Conservation (phyloP, 306 rosid species). For the Pachyrhizus erosus region DNA sequence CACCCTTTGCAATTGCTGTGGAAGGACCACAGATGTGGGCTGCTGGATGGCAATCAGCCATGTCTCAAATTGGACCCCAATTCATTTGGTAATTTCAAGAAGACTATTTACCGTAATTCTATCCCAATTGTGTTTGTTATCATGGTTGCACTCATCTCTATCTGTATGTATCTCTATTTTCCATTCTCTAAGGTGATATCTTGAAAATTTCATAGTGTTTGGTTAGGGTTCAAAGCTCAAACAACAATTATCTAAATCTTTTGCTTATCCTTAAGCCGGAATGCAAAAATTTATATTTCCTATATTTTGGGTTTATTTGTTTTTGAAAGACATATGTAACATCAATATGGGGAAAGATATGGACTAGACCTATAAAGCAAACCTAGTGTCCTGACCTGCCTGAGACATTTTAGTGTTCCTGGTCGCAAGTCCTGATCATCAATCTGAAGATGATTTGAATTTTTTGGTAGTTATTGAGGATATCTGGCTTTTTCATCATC, state of each 20-base stretch:
- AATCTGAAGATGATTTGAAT: neutral
- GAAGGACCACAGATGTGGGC: slow-evolving; percentile 94
- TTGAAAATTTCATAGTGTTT: neutral
- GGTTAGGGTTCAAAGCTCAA: neutral
- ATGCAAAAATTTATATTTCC: neutral
- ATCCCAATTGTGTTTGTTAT: neutral
- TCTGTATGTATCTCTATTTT: neutral
- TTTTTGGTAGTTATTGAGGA: neutral
- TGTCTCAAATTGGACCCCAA: slow-evolving; percentile 79
- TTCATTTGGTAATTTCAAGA: slow-evolving; percentile 68
- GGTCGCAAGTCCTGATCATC: neutral
- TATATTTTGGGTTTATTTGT: neutral
- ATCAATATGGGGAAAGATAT: neutral
- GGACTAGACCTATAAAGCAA: neutral
- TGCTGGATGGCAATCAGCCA: slow-evolving; percentile 77
- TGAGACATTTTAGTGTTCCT: neutral
- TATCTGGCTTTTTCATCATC: neutral
- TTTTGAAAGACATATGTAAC: neutral
- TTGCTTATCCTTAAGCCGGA: neutral
- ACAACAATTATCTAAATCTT: slow-evolving; percentile 16
- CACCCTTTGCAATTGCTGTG: slow-evolving; percentile 89
- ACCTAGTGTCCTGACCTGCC: neutral
- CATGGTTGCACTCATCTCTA: neutral
- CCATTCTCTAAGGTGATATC: neutral
- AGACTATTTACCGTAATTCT: neutral